phyloP scores from a whole-genome alignment of 2,329 filamentous ascomycete species.

The Pseudocercospora crystallina region DNA sequence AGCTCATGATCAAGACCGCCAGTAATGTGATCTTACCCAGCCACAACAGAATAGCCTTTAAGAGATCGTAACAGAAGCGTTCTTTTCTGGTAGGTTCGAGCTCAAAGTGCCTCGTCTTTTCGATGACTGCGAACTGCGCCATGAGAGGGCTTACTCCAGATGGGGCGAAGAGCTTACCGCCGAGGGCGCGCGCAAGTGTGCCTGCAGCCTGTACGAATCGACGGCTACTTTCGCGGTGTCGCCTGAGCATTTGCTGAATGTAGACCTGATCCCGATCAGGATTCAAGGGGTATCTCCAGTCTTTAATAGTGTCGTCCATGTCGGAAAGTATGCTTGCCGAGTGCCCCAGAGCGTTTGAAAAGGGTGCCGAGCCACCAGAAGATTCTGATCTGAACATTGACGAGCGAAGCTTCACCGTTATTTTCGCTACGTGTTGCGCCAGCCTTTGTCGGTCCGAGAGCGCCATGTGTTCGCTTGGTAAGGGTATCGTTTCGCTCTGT shows the following conservation, averaged over 20 bases:
- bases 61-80: conserved; percentile 63
- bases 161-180: conserved; percentile 49
- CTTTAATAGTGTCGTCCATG: conserved; percentile 54
- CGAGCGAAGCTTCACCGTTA: conserved; percentile 55
- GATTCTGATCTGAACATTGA: conserved; percentile 53
- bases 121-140: conserved; percentile 27
- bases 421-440: conserved; percentile 58
- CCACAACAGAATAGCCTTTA: conserved; percentile 64
- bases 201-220: conserved; percentile 64
- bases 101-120: conserved; percentile 41
- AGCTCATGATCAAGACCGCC: too few relatives aligned
- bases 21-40: conserved; percentile 31
- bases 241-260: conserved; percentile 57
- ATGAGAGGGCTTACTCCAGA: conserved; percentile 23
- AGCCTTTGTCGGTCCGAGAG: conserved; percentile 54
- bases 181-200: conserved; percentile 57
- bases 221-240: conserved; percentile 56
- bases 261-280: conserved; percentile 53
- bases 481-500: conserved; percentile 58
- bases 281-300: conserved; percentile 61
- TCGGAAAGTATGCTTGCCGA: conserved; percentile 50
- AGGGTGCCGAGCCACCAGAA: conserved; percentile 29
- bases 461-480: conserved; percentile 34
- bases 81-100: conserved; percentile 41
- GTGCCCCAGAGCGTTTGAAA: conserved; percentile 34